Evolutionary conservation across 495 filamentous ascomycete species (phyloP), one percentile per base, ranked within the genome.

Genomic region (Penicillium dipodomyicola): DNA sequence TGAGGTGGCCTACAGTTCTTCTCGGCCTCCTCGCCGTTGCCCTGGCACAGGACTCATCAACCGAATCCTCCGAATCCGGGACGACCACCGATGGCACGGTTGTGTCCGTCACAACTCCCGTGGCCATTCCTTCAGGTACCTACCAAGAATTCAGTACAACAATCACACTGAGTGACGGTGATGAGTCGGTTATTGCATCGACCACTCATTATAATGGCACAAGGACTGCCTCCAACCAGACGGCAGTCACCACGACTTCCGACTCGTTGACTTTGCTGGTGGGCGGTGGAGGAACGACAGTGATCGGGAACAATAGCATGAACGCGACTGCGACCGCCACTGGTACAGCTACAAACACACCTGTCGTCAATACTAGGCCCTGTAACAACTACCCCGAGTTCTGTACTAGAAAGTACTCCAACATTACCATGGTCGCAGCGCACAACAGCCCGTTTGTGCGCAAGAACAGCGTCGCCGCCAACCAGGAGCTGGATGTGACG

Each of bases 301-400:
- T 63, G 27, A 46, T 71, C 10, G 68, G 72, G 29, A 86, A 82
- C 65, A 64, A 51, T 20, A 84, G 77, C 11, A 68, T 66, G 65
- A 64, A 66, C 45, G 77, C 72, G 65, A 67, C 71, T 6, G 80
- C 75, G 1, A 44, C 60, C 1, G 72, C 69, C 19, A 54, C 72
- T 2, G 63, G 68, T 6, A 68, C 78, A 0, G 46, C 79, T 3
- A 62, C 73, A 8, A 72, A 82, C 0, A 64, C 70, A 17, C 72
- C 81, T 0, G 81, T 81, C 2, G 81, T 81, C n/a, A 90, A 90
- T 63, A 89, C 85, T 1, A 83, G 81, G 54, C 85, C 91, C 4
- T 97, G 93, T 79, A 97, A 97, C 70, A 81, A 83, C 68, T 89
- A 93, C 62, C 72, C 84, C n/a, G 90, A 95, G 65, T 85, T 96